phyloP scores from a whole-genome alignment of 345 rosid species.

The Populus davidiana region DNA sequence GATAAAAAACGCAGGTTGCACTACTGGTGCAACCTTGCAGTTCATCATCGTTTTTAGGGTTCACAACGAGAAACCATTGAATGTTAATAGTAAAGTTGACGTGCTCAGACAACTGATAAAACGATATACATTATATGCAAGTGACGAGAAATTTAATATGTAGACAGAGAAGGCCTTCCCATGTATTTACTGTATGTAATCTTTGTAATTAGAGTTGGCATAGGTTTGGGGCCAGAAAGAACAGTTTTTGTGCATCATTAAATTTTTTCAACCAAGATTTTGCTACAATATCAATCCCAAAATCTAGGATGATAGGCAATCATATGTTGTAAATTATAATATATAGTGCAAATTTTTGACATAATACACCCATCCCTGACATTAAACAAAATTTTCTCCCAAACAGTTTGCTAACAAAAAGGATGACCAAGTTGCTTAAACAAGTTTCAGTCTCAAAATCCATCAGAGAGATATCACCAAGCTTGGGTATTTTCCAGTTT shows the following conservation, averaged over 20 bases:
- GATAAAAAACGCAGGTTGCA: too few relatives aligned
- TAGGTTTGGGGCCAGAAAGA: neutral
- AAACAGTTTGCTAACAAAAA: neutral
- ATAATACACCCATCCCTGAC: neutral
- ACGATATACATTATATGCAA: neutral
- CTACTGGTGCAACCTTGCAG: neutral
- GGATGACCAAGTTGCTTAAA: neutral
- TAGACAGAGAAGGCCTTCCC: neutral
- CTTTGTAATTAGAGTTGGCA: neutral
- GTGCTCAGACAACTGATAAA: neutral
- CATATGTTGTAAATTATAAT: neutral
- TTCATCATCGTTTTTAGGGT: neutral
- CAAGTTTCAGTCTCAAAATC: neutral
- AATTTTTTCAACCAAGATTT: neutral
- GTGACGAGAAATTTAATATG: neutral
- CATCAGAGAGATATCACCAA: neutral
- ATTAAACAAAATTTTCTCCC: neutral
- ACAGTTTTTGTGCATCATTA: neutral
- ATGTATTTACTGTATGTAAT: neutral
- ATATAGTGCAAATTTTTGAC: neutral
- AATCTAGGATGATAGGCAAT: neutral
- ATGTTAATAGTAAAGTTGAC: neutral
- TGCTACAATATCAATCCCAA: neutral
- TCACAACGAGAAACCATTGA: neutral
- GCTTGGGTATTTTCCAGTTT: neutral